Conservation (phyloP, 2,329 filamentous ascomycete species). For the Fonsecaea erecta region DNA sequence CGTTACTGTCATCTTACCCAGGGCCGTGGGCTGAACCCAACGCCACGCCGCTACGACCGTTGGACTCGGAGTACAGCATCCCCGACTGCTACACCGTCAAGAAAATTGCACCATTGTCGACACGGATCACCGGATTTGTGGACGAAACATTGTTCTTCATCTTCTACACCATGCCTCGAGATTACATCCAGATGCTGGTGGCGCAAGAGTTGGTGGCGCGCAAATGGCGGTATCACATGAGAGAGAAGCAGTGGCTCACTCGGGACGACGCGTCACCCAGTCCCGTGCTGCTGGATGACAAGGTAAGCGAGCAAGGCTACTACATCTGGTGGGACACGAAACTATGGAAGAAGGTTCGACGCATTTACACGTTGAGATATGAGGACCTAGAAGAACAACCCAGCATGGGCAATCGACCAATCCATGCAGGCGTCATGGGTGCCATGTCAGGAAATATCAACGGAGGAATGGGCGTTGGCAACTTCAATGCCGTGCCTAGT, state of each 20-base stretch:
- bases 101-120: slow-evolving; percentile 66
- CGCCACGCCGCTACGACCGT: slow-evolving; percentile 56
- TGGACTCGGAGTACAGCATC: slow-evolving; percentile 67
- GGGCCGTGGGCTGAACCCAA: slow-evolving; percentile 65
- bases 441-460: slow-evolving; percentile 29
- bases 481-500: slow-evolving; percentile 37
- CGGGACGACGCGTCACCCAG: slow-evolving; percentile 51
- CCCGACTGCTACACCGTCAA: slow-evolving; percentile 68
- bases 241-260: slow-evolving; percentile 58
- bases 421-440: slow-evolving; percentile 30
- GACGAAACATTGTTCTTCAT: slow-evolving; percentile 71
- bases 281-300: slow-evolving; percentile 54
- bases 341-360: slow-evolving; percentile 57
- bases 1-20: slow-evolving; percentile 66
- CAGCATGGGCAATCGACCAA: slow-evolving; percentile 34
- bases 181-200: slow-evolving; percentile 68
- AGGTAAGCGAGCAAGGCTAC: slow-evolving; percentile 56
- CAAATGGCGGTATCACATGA: slow-evolving; percentile 59
- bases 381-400: slow-evolving; percentile 54
- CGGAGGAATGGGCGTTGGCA: slow-evolving; percentile 29
- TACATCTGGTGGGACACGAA: slow-evolving; percentile 57
- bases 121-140: slow-evolving; percentile 63
- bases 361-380: slow-evolving; percentile 56
- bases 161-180: slow-evolving; percentile 70
- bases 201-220: slow-evolving; percentile 64